phyloP scores from a whole-genome alignment of 1,284 basidiomycete species.

The Tranzscheliella williamsii region DNA sequence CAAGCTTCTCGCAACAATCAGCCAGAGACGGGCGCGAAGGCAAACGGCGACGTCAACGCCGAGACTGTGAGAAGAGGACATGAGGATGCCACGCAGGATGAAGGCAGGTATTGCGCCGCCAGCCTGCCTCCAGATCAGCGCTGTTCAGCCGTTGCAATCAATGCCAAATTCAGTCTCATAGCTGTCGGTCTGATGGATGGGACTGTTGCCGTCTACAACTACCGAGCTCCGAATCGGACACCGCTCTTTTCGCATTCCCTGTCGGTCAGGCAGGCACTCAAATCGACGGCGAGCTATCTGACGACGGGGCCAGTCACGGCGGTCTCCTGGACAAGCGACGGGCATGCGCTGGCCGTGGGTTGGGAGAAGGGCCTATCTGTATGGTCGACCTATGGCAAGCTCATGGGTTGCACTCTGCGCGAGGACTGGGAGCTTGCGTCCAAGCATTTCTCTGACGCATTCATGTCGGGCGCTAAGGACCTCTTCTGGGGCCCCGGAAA shows the following conservation, averaged over 20 bases:
- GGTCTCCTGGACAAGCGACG: constrained; percentile 77
- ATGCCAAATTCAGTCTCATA: constrained; percentile 79
- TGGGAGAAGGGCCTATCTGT: constrained; percentile 88
- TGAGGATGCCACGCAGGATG: not conserved
- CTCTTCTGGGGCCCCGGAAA: constrained; percentile 57
- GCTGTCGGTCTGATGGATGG: constrained; percentile 77
- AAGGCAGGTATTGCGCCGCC: not conserved
- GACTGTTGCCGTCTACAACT: constrained; percentile 51
- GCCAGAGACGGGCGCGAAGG: not conserved
- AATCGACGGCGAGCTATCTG: constrained; percentile 58
- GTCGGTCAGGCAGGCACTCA: constrained; percentile 54
- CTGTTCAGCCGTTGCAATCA: constrained; percentile 71
- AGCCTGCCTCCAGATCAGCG: constrained; percentile 66
- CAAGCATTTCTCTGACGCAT: constrained; percentile 69
- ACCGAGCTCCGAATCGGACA: constrained; percentile 37
- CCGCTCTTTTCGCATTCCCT: constrained; percentile 53
- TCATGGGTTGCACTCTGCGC: constrained; percentile 73
- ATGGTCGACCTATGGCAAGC: constrained; percentile 88
- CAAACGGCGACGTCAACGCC: not conserved
- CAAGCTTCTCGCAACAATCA: no score
- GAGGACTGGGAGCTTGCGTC: constrained; percentile 68
- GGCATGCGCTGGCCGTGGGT: constrained; percentile 93
- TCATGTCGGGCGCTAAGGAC: constrained; percentile 74
- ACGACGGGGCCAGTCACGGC: constrained; percentile 73
- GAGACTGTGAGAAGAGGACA: not conserved